Evolutionary conservation across 2,329 filamentous ascomycete genomes (phyloP).

Genomic region (Colletotrichum destructivum): DNA sequence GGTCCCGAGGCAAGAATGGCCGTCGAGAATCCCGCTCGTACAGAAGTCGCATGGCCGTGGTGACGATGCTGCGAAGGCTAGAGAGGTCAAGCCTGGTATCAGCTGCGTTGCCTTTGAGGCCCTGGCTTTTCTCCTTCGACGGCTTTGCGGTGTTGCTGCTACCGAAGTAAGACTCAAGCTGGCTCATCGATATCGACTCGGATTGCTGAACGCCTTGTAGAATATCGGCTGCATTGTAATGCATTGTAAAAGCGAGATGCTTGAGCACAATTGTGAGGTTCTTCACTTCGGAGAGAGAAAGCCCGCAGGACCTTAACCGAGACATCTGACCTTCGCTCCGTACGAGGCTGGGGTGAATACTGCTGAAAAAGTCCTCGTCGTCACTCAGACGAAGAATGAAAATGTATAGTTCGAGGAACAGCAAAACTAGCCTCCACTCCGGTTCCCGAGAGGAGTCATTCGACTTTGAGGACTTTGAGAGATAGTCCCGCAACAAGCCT

Average conservation of each 20-base stretch:
- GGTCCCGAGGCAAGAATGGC: constrained; percentile 83
- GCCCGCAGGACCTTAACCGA: constrained; percentile 73
- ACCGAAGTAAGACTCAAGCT: constrained; percentile 41
- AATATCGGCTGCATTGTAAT: constrained; percentile 83
- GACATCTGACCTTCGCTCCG: constrained; percentile 56
- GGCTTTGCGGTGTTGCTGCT: constrained; percentile 6
- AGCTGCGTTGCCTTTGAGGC: constrained; percentile 19
- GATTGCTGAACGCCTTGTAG: constrained; percentile 47
- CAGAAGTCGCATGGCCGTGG: constrained; percentile 85
- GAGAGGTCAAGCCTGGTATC: constrained; percentile 73
- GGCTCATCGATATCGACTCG: constrained; percentile 27
- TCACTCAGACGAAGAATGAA: constrained; percentile 95
- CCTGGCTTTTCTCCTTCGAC: constrained; percentile 15
- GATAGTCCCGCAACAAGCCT: constrained; percentile 48
- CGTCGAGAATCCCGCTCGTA: constrained; percentile 95
- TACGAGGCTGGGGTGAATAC: constrained; percentile 59
- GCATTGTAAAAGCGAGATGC: constrained; percentile 89
- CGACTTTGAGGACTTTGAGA: constrained; percentile 45
- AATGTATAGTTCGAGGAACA: constrained; percentile 95
- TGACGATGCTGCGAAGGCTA: constrained; percentile 85
- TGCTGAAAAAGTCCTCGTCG: constrained; percentile 92
- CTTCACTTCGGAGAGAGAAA: constrained; percentile 80
- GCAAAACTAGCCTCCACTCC: constrained; percentile 90
- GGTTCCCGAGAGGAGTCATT: constrained; percentile 59
- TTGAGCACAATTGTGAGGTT: constrained; percentile 87